Evolutionary conservation across 768 basidiomycete genomes (phyloP).

Genomic region (Omphalotus guepiniiformis): DNA sequence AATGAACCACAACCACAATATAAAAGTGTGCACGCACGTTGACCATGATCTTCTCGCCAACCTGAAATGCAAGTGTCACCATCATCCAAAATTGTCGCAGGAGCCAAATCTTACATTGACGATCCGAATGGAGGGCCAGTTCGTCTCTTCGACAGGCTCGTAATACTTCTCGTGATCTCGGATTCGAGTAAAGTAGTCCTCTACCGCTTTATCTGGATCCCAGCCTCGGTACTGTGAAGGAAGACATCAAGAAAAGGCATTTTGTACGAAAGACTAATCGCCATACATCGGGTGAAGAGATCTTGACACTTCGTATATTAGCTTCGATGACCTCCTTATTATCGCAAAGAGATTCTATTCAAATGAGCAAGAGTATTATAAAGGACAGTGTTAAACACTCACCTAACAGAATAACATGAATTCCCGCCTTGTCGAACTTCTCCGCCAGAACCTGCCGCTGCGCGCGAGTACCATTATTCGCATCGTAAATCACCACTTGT

Average conservation of each 20-base stretch:
- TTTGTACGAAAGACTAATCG: neutral
- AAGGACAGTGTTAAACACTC: slow-evolving; percentile 16
- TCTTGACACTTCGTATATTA: slow-evolving; percentile 96
- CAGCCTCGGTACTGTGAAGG: slow-evolving; percentile 76
- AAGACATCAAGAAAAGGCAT: slow-evolving; percentile 1
- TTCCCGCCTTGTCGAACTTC: slow-evolving; percentile 80
- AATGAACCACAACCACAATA: neutral
- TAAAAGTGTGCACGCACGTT: slow-evolving; percentile 62
- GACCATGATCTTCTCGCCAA: slow-evolving; percentile 94
- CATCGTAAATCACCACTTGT: slow-evolving; percentile 98
- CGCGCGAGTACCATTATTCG: slow-evolving; percentile 82
- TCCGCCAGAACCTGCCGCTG: slow-evolving; percentile 69
- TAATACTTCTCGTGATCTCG: slow-evolving; percentile 82
- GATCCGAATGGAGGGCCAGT: slow-evolving; percentile 92
- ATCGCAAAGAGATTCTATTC: slow-evolving; percentile 83
- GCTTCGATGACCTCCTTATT: slow-evolving; percentile 89
- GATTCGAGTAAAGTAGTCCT: slow-evolving; percentile 91
- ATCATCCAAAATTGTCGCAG: slow-evolving; percentile 1
- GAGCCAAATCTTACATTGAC: slow-evolving; percentile 59
- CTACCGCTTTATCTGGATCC: slow-evolving; percentile 88
- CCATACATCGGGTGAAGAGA: slow-evolving; percentile 94
- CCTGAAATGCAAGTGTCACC: slow-evolving; percentile 36
- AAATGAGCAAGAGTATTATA: slow-evolving; percentile 3
- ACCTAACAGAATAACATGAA: slow-evolving; percentile 95
- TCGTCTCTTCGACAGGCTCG: slow-evolving; percentile 86